phyloP scores from a whole-genome alignment of 345 rosid species.

The Sisymbrium altissimum region DNA sequence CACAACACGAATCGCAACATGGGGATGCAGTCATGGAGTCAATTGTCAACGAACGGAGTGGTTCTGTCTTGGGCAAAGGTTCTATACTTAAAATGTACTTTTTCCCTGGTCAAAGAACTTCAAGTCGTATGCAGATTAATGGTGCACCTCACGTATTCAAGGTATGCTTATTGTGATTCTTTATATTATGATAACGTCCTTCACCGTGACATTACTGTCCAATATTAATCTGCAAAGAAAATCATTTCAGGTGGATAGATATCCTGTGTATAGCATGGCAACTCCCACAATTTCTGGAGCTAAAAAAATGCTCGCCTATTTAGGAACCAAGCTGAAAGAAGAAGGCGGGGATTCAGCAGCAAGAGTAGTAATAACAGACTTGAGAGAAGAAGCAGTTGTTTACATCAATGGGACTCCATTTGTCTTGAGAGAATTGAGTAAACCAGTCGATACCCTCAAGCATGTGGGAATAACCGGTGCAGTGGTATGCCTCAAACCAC shows the following conservation, averaged over 20 bases:
- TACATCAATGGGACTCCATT: conserved; percentile 90
- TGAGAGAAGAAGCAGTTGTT: conserved; percentile 95
- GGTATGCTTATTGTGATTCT: conserved; percentile 41
- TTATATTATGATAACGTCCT: neutral
- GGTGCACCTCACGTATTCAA: conserved; percentile 92
- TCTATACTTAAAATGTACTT: conserved; percentile 86
- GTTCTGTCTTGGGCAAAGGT: conserved; percentile 89
- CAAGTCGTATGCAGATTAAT: conserved; percentile 75
- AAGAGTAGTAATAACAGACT: conserved; percentile 74
- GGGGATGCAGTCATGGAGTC: conserved; percentile 99
- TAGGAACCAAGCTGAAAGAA: conserved; percentile 58
- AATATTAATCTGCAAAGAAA: neutral
- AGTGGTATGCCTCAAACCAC: conserved; percentile 42
- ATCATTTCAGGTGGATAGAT: conserved; percentile 69
- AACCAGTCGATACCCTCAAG: conserved; percentile 90
- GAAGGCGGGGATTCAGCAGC: conserved; percentile 47
- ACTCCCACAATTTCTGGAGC: conserved; percentile 88
- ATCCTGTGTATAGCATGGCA: conserved; percentile 97
- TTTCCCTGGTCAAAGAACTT: conserved; percentile 92
- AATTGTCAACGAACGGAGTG: conserved; percentile 74
- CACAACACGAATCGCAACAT: conserved; percentile 73
- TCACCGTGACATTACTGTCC: neutral
- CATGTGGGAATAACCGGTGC: conserved; percentile 91
- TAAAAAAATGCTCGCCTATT: conserved; percentile 78
- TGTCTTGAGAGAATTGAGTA: conserved; percentile 83